Base-by-base conservation (phyloP, 768 basidiomycete species). In the Rhizopogon rudus region DNA sequence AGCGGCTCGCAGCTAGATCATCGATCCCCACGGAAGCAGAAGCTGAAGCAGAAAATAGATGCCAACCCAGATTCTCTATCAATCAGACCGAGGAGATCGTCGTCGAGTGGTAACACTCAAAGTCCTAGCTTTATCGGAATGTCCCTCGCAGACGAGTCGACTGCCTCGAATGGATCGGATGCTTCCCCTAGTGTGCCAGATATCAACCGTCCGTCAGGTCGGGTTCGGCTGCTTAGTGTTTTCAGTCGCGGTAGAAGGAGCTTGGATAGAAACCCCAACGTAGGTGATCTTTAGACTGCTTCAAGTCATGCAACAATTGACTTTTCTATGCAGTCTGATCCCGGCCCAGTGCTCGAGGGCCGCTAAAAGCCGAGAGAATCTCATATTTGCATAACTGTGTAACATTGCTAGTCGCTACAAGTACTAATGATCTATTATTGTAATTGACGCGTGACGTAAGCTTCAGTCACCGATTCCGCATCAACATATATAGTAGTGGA, bases 91-190 rank as follows among this genome's bases (percentile, higher is more conserved):
- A 62, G 64, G 42, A 66, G 56, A 44, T 66, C 60, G 10, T 66
- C 59, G n/a, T 66, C 70, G 10, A 63, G 58, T 35, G 56, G 58
- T 6, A 43, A 46, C 39, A 20, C 22, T 44, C 51, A 35, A 22
- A 10, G 25, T 40, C 22, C 52, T 41, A 56, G 37, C 20, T 55
- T 73, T 40, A 69, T 68, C 5, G 66, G 70, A 14, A 59, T 67
- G 52, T 64, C 71, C 17, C 54, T 78, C 17, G 72, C 71, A 17
- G 67, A 72, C 44, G 81, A 80, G 60, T 75, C 79, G 0, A 79
- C 79, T 56, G 35, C 63, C 16, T 57, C 71, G n/a, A 65, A 65
- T 37, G 22, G 52, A 25, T 58, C 54, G 39, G 61, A 56, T 44
- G 55, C 50, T 40, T 62, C 43, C 39, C 8, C 49, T 51, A 41